Percentiles rank a stretch among this genome's conserved stretches.
These are phyloP conservation scores for Juglanconis sp. DNA, from an alignment of 2,329 filamentous ascomycete genomes.

Conservation along the genomic window DNA sequence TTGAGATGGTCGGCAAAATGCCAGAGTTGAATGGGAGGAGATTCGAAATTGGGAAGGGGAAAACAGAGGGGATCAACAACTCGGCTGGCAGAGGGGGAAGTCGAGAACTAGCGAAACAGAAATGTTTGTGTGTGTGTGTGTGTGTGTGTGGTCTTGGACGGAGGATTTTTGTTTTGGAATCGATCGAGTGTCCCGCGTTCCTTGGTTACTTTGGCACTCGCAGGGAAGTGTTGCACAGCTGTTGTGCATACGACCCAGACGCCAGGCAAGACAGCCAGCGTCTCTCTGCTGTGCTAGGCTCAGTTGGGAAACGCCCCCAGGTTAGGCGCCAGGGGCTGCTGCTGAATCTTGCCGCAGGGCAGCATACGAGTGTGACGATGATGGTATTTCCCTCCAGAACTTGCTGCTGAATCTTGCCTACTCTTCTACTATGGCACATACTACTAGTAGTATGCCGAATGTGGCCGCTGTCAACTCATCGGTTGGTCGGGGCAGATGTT, in stretches of 20 bases:
- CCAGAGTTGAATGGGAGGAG: neutral
- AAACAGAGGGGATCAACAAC: neutral
- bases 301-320: constrained; percentile 7
- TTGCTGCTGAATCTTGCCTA: too few species aligned
- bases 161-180: constrained; percentile 14
- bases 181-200: constrained; percentile 19
- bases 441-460: neutral
- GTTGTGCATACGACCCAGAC: neutral
- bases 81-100: neutral
- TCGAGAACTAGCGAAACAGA: constrained; percentile 1
- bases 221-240: constrained; percentile 5
- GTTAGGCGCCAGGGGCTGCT: constrained; percentile 7
- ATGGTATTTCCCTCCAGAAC: too few species aligned
- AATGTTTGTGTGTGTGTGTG: neutral
- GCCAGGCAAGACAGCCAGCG: neutral
- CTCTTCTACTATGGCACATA: neutral
- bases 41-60: neutral
- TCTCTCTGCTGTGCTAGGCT: constrained; percentile 6
- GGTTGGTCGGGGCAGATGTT: neutral
- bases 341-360: neutral
- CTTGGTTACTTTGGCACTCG: constrained; percentile 10
- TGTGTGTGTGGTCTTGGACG: neutral
- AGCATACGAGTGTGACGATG: neutral
- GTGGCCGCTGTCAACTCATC: neutral
- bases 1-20: neutral